Evolutionary conservation across 257 asterid genomes (phyloP).

Genomic region (Schizonepeta tenuifolia): DNA sequence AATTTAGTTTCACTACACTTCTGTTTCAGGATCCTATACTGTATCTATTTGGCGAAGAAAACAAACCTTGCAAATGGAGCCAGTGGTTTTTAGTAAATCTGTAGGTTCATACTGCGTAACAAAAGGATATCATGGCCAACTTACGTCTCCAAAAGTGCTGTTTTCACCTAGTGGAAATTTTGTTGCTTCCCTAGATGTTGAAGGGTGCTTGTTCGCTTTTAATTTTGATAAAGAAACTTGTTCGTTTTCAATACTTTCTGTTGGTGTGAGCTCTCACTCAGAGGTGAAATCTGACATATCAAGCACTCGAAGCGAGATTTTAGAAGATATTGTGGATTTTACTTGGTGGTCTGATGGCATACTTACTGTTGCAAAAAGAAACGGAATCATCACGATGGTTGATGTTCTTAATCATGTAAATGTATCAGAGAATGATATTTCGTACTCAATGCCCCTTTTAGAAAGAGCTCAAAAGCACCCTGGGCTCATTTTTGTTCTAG

Average conservation of each 20-base stretch:
- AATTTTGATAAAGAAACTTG: conserved; percentile 46
- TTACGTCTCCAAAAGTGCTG: conserved; percentile 72
- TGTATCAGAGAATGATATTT: conserved; percentile 52
- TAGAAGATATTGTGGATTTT: conserved; percentile 67
- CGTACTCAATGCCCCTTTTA: conserved; percentile 71
- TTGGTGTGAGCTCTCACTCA: conserved; percentile 42
- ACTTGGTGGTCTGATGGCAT: conserved; percentile 92
- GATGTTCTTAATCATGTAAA: conserved; percentile 51
- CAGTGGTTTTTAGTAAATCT: conserved; percentile 49
- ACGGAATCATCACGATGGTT: conserved; percentile 65
- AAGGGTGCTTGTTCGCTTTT: conserved; percentile 68
- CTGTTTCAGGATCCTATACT: conserved; percentile 60
- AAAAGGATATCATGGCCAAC: conserved; percentile 49
- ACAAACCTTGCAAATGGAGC: conserved; percentile 57
- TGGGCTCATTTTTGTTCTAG: conserved; percentile 75
- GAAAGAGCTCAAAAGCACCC: conserved; percentile 65
- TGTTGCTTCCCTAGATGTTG: conserved; percentile 72
- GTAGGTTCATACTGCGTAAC: conserved; percentile 65
- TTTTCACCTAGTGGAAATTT: conserved; percentile 71
- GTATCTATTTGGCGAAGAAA: conserved; percentile 74
- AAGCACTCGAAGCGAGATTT: conserved; percentile 39
- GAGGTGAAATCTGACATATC: conserved; percentile 41
- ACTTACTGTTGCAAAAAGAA: conserved; percentile 64
- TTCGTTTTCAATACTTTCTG: conserved; percentile 48
- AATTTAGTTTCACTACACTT: conserved; percentile 26